phyloP scores from a whole-genome alignment of 305 asterid species.

The Ilex paraguariensis region DNA sequence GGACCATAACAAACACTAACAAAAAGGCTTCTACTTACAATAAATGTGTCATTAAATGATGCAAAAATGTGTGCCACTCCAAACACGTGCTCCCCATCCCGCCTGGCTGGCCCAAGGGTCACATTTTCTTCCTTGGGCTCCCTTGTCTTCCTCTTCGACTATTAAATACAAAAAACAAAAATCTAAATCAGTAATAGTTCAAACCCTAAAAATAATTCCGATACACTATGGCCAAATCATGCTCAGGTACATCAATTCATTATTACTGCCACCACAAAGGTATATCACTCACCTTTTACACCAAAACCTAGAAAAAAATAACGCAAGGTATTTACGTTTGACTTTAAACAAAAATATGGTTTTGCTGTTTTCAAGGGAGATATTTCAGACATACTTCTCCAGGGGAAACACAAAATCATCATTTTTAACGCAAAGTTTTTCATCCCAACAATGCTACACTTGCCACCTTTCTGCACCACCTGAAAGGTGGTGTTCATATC shows the following conservation, averaged over 20 bases:
- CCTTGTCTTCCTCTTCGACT: conserved; percentile 46
- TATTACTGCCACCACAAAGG: neutral
- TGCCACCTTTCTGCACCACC: too few relatives aligned
- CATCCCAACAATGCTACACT: too few relatives aligned
- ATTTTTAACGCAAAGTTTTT: too few relatives aligned
- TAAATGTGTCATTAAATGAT: conserved; percentile 51
- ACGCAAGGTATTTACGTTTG: too few relatives aligned
- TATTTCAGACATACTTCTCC: too few relatives aligned
- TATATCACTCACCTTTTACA: neutral
- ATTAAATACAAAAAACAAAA: neutral
- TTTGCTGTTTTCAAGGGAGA: too few relatives aligned
- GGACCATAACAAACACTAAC: neutral
- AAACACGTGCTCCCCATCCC: conserved; percentile 38
- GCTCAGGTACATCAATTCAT: neutral
- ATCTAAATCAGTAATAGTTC: too few relatives aligned
- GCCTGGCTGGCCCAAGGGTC: conserved; percentile 51
- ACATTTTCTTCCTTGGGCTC: conserved; percentile 53
- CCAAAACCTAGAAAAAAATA: neutral
- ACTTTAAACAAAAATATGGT: too few relatives aligned
- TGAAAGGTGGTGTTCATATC: too few relatives aligned
- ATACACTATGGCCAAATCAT: too few relatives aligned
- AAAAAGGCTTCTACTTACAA: conserved; percentile 20
- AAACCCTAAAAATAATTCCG: neutral
- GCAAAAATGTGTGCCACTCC: conserved; percentile 59
- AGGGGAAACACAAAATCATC: too few relatives aligned